phyloP scores from a whole-genome alignment of 352 stramenopile species.

The Blastocystis sp. region DNA sequence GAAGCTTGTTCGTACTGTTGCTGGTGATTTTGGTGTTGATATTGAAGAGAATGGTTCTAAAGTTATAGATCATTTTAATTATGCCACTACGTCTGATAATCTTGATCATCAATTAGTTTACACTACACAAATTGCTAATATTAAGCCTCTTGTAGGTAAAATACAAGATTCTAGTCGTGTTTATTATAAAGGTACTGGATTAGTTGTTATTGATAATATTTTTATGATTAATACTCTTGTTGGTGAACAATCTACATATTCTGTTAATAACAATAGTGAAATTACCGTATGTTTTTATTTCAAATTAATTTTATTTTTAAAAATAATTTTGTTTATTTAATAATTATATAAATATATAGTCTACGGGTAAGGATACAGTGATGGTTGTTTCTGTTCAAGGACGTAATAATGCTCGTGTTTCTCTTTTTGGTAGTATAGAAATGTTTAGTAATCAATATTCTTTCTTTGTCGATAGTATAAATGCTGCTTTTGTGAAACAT shows the following conservation, averaged over 20 bases:
- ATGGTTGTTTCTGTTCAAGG: conserved; percentile 59
- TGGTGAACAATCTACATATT: conserved; percentile 50
- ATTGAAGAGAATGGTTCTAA: conserved; percentile 62
- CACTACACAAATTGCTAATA: conserved; percentile 42
- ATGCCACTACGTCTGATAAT: conserved; percentile 49
- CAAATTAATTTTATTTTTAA: too few relatives aligned
- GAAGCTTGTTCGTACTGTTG: conserved; percentile 60
- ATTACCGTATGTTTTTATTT: neutral
- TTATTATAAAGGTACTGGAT: conserved; percentile 56
- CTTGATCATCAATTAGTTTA: conserved; percentile 57
- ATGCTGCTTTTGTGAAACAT: conserved; percentile 46
- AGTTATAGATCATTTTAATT: conserved; percentile 62
- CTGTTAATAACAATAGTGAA: neutral
- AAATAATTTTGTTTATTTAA: too few relatives aligned
- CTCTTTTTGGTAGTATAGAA: conserved; percentile 62
- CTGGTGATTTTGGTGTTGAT: conserved; percentile 60
- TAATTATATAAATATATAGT: neutral
- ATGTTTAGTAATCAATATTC: conserved; percentile 64
- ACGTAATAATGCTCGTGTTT: conserved; percentile 66
- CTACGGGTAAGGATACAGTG: conserved; percentile 45
- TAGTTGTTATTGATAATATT: conserved; percentile 52
- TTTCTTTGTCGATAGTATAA: conserved; percentile 48
- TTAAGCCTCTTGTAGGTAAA: conserved; percentile 10
- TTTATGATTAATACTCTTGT: conserved; percentile 57
- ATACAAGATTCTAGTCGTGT: conserved; percentile 42